Evolutionary conservation across 768 basidiomycete species (phyloP), one percentile per base, ranked within the genome.

Genomic region (Trametes cinnabarina): DNA sequence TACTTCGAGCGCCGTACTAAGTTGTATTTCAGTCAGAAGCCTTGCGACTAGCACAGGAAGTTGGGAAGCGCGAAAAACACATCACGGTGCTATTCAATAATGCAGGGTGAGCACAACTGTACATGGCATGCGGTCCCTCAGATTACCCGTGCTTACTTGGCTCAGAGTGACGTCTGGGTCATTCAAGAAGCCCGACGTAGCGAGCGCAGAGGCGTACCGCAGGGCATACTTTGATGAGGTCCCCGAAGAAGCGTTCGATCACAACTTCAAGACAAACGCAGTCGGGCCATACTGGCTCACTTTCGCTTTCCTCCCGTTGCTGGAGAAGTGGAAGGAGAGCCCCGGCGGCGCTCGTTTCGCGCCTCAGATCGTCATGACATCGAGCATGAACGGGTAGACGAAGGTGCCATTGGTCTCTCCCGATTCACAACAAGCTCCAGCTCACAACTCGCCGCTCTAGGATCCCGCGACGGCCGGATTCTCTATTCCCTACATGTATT

Each of bases 251-350:
- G 63, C 70, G 15, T 80, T 80, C 55, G 65, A 71, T 55, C 68
- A 75, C 43, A 63, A 62, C 15, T 44, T 74, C 26, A 68, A 69
- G 55, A 75, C 76, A 17, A 79, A 79, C 60, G 73, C 76, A 0
- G 71, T 76, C 10, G 78, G 76, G 0, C 77, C 81, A 5, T 82
- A 81, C 66, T 84, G 82, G 78, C 70, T 82, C 19, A 77, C 81
- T 0, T 79, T 82, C 61, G 81, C 82, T n/a, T 81, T 82, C 70
- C 70, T 84, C 3, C 81, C 80, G 6, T 69, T 84, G 0, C 71
- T 82, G 5, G 78, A 79, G 61, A 76, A 75, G 51, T 77, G 79
- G 76, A 77, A 77, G 63, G 66, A 66, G 37, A 67, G 63, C 43
- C 66, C 64, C 25, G 66, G 59, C 19, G 69, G 67, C 8, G 68